A percentile compares a stretch with the other conserved stretches of the same genome.
Conservation (phyloP, 768 basidiomycete species). For the Steccherinum ochraceum region DNA sequence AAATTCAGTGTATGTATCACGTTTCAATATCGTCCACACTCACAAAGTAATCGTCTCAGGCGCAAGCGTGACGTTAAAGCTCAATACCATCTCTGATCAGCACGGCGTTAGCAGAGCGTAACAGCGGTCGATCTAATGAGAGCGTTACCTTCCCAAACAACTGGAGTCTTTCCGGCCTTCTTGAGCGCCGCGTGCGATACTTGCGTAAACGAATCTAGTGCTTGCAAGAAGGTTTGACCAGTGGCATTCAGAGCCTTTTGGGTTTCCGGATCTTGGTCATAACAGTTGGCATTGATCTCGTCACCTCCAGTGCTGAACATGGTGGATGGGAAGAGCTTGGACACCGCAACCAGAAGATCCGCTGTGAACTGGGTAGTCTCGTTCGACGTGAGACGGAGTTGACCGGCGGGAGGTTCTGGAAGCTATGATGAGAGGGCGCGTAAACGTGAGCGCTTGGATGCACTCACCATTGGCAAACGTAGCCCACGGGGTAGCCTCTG, state of each 20-base stretch:
- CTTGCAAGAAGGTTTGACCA: conserved; percentile 32
- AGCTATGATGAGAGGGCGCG: neutral
- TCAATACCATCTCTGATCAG: conserved; percentile 28
- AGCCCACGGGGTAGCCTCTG: conserved; percentile 27
- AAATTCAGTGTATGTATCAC: conserved; percentile 4
- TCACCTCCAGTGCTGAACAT: conserved; percentile 42
- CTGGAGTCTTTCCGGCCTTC: conserved; percentile 36
- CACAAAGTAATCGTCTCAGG: conserved; percentile 51
- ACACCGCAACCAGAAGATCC: conserved; percentile 24
- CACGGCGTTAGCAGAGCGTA: neutral
- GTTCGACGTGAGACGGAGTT: conserved; percentile 33
- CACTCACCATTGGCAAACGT: conserved; percentile 24
- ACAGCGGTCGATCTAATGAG: neutral
- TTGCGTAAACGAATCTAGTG: conserved; percentile 30
- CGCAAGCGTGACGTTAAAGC: conserved; percentile 26
- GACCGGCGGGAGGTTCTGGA: conserved; percentile 41
- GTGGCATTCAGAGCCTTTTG: conserved; percentile 22
- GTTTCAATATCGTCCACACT: conserved; percentile 13
- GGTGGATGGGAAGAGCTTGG: conserved; percentile 22
- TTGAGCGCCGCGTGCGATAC: conserved; percentile 25
- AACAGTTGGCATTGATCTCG: conserved; percentile 35
- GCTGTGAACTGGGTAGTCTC: conserved; percentile 27
- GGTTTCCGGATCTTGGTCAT: conserved; percentile 29
- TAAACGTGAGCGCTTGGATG: too few relatives aligned
- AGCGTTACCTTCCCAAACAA: conserved; percentile 37